phyloP scores from a whole-genome alignment of 139 green algal genomes.

The Zygnema cylindricum region DNA sequence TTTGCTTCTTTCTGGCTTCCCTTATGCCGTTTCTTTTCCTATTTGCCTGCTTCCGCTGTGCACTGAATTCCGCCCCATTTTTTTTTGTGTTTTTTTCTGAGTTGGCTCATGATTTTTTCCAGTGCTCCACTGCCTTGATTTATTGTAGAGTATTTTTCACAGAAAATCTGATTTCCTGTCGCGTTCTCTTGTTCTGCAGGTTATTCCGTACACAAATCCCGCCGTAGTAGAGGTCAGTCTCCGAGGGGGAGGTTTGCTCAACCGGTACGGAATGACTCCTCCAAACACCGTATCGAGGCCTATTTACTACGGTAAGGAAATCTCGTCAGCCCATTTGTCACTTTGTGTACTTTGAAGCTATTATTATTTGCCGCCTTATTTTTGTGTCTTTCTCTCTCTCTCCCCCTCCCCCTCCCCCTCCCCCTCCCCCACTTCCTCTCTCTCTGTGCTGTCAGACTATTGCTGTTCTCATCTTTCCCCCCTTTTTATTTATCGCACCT shows the following conservation, averaged over 20 bases:
- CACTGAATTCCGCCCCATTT: no score
- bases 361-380: neutral
- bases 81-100: no score
- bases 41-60: no score
- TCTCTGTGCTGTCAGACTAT: neutral
- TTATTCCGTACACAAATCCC: neutral
- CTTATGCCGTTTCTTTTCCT: no score
- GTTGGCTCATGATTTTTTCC: no score
- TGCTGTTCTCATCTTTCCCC: no score
- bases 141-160: no score
- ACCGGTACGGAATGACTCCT: neutral
- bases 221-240: neutral
- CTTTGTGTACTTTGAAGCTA: neutral
- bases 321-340: no score
- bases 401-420: neutral
- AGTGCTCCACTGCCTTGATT: no score
- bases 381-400: conserved; percentile 12
- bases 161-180: no score
- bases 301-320: neutral
- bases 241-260: neutral
- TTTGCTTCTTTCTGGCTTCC: no score
- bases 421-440: neutral
- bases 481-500: neutral
- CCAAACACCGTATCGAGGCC: neutral
- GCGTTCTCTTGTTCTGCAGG: no score